Percentiles rank a stretch among this genome's conserved stretches.
Evolutionary conservation across 75 land plant genomes (phyloP).

Genomic region (Azolla pinnata): DNA sequence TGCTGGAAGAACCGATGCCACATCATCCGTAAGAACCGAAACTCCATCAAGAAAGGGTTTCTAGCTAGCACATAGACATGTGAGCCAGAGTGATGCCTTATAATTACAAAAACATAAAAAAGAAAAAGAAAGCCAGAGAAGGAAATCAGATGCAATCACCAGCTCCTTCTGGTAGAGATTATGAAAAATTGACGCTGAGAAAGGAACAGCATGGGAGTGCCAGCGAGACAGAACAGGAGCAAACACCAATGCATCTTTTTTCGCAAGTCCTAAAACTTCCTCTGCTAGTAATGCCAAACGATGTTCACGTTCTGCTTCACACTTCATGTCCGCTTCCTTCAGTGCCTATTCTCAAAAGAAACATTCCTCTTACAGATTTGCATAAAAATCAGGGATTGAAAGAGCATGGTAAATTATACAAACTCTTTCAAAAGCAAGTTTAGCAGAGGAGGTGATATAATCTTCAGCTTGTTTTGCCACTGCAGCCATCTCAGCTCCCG

Average conservation of each 20-base stretch:
- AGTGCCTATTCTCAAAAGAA: slow-evolving; percentile 32
- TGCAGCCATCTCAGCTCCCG: slow-evolving; percentile 39
- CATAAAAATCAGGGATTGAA: background rate
- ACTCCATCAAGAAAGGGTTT: slow-evolving; percentile 88
- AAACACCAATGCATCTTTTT: slow-evolving; percentile 52
- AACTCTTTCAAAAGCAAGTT: slow-evolving; percentile 68
- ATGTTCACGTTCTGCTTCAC: slow-evolving; percentile 48
- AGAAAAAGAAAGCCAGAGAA: no score
- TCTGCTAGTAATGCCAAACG: slow-evolving; percentile 71
- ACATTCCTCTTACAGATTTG: background rate
- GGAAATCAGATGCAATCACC: slow-evolving; percentile 43
- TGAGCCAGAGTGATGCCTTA: background rate
- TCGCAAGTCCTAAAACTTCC: slow-evolving; percentile 54
- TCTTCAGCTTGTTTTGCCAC: slow-evolving; percentile 69
- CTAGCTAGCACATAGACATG: slow-evolving; percentile 24
- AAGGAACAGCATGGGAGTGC: slow-evolving; percentile 54
- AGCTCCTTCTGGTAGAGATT: slow-evolving; percentile 74
- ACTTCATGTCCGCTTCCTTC: slow-evolving; percentile 43
- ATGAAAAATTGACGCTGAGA: slow-evolving; percentile 76
- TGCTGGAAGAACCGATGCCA: slow-evolving; percentile 77
- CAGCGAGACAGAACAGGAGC: slow-evolving; percentile 61
- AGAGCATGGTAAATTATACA: slow-evolving; percentile 8
- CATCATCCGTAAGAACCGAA: slow-evolving; percentile 89
- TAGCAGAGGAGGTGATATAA: slow-evolving; percentile 76
- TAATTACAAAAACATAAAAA: no score